phyloP scores from a whole-genome alignment of 192 early-diverging fungal genomes.

The Backusella parvicylindrica region DNA sequence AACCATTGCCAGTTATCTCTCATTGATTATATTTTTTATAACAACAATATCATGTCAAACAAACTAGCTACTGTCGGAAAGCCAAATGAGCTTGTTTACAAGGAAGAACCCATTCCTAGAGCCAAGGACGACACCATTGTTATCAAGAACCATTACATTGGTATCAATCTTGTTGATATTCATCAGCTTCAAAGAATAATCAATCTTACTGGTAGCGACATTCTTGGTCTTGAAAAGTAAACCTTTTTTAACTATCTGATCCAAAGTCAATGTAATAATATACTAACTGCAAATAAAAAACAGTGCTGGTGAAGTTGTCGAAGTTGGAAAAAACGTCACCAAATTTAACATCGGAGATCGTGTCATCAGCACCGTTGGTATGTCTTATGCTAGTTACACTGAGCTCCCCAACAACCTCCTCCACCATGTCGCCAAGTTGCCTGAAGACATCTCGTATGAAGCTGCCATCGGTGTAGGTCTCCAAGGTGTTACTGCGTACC shows the following conservation, averaged over 20 bases:
- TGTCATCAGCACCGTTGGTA: slow-evolving; percentile 66
- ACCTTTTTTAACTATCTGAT: neutral
- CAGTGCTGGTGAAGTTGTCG: slow-evolving; percentile 68
- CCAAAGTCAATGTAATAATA: neutral
- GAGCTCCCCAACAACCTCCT: slow-evolving; percentile 25
- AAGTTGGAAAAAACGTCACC: slow-evolving; percentile 65
- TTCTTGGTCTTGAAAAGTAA: slow-evolving; percentile 74
- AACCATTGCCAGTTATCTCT: neutral
- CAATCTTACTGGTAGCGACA: slow-evolving; percentile 56
- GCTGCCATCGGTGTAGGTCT: slow-evolving; percentile 63
- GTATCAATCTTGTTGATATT: slow-evolving; percentile 89
- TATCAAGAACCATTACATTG: slow-evolving; percentile 60
- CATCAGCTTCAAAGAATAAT: slow-evolving; percentile 85
- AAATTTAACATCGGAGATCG: slow-evolving; percentile 74
- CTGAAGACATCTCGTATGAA: slow-evolving; percentile 49
- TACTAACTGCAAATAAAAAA: neutral
- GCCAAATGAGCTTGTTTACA: slow-evolving; percentile 51
- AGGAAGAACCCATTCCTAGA: slow-evolving; percentile 44
- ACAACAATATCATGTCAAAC: neutral
- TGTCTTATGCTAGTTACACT: slow-evolving; percentile 78
- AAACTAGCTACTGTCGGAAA: slow-evolving; percentile 39
- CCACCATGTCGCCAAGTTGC: slow-evolving; percentile 44
- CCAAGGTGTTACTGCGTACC: slow-evolving; percentile 82
- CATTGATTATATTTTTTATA: neutral
- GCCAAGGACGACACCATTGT: slow-evolving; percentile 55